Evolutionary conservation across 2,329 filamentous ascomycete species (phyloP), one percentile per base, ranked within the genome.

Genomic region (Fusarium sambucinum): DNA sequence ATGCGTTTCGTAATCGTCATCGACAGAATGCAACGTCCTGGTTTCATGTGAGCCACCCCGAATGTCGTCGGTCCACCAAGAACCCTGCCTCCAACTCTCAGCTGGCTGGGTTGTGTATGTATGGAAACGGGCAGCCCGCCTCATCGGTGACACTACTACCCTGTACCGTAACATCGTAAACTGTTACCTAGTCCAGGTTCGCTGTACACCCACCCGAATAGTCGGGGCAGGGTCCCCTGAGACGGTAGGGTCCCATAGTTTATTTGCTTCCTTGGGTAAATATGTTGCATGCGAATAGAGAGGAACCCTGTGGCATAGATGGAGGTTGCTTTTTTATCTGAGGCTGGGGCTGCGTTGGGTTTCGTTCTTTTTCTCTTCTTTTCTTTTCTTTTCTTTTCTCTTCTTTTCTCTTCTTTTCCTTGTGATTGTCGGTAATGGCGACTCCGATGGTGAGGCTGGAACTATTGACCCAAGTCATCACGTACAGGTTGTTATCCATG

Each of bases 31-130:
- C 54, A 59, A 59, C 63, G 59, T 68, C 59, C 54, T 30, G 50
- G 59, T 68, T 68, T 68, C 64, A 68, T 63, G 40, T 67, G 64
- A 67, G 64, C 64, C 64, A 47, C 59, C 59, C 63, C 64, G 59
- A 68, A 68, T 64, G 63, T 55, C 63, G 59, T 68, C 64, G 64
- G 64, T 50, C 59, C 53, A 44, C 58, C 45, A 59, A 55, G 53
- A 63, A 54, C 64, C 63, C 52, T 63, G 63, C 54, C 47, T 63
- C 53, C 63, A 68, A 53, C 64, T 68, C 47, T 65, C 63, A 64
- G 64, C 59, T 68, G 35, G 35, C 35, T 37, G n/a, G 35, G 35
- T 37, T n/a, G 23, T 25, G 23, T 25, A 37, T 19, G n/a, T 38
- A 38, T 38, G 35, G 35, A 67, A 52, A 63, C 51, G 54, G 60